phyloP scores from a whole-genome alignment of 2,329 filamentous ascomycete species.

The Nannizzia gypsea region DNA sequence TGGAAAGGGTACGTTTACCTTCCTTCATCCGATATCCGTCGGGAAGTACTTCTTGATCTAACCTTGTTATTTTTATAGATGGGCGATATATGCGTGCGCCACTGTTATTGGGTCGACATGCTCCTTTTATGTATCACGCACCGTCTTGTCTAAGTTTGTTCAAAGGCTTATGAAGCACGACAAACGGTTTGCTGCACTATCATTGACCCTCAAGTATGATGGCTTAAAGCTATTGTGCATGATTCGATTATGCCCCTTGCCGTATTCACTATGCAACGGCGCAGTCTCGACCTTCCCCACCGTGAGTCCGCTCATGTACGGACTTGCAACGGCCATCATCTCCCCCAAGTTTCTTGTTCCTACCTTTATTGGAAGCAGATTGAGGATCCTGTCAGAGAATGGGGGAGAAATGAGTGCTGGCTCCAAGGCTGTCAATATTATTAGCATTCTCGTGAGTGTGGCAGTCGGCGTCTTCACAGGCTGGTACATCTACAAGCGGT shows the following conservation, averaged over 20 bases:
- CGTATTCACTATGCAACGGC: conserved; percentile 86
- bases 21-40: conserved; percentile 16
- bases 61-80: conserved; percentile 47
- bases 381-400: conserved; percentile 71
- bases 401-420: conserved; percentile 69
- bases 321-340: conserved; percentile 67
- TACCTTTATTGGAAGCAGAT: conserved; percentile 76
- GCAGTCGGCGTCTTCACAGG: conserved; percentile 64
- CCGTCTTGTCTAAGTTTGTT: conserved; percentile 66
- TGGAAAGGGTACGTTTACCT: conserved; percentile 51
- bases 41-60: conserved; percentile 46
- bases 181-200: conserved; percentile 75
- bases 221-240: conserved; percentile 80
- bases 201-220: conserved; percentile 78
- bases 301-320: conserved; percentile 64
- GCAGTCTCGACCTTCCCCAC: conserved; percentile 90
- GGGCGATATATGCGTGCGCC: conserved; percentile 69
- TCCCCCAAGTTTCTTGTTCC: conserved; percentile 82
- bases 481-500: conserved; percentile 68
- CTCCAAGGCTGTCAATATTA: conserved; percentile 73
- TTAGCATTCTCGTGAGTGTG: conserved; percentile 62
- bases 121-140: conserved; percentile 70
- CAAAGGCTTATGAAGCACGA: conserved; percentile 69
- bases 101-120: conserved; percentile 66
- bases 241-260: conserved; percentile 83